These are phyloP conservation scores for Aspergillus sergii DNA, from an alignment of 2,329 filamentous ascomycete genomes.

Conservation along the genomic window DNA sequence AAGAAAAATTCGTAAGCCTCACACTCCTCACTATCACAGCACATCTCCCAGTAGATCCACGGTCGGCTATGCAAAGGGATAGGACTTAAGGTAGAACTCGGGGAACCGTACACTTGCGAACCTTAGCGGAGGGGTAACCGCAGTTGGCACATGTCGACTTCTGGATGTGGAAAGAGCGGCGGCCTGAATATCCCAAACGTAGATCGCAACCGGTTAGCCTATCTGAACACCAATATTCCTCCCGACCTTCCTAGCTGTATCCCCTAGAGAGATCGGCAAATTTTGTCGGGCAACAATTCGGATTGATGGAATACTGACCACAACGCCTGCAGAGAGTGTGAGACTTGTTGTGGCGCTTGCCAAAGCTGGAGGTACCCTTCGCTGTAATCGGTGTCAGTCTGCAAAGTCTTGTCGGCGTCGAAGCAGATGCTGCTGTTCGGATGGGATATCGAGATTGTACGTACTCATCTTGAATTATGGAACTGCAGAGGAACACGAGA, in stretches of 20 bases:
- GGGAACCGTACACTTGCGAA: constrained; percentile 85
- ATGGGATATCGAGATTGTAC: constrained; percentile 38
- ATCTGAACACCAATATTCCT: constrained; percentile 17
- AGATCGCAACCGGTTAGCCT: constrained; percentile 37
- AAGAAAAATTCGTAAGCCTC: constrained; percentile 33
- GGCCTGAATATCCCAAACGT: constrained; percentile 60
- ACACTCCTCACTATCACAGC: constrained; percentile 12
- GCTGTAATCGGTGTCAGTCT: constrained; percentile 58
- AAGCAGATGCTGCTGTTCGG: constrained; percentile 23
- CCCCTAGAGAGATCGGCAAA: constrained; percentile 20
- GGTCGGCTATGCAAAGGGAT: constrained; percentile 18
- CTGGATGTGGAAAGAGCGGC: constrained; percentile 98
- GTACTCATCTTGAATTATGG: constrained; percentile 63
- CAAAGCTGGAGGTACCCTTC: constrained; percentile 73
- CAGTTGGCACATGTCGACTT: constrained; percentile 97
- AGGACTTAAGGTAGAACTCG: constrained; percentile 8
- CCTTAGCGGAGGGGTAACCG: constrained; percentile 97
- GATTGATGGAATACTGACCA: constrained; percentile 66
- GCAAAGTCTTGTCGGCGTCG: constrained; percentile 26
- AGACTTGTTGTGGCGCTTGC: constrained; percentile 94
- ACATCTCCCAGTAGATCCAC: constrained; percentile 10
- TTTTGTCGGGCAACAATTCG: constrained; percentile 16
- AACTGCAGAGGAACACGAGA: constrained; percentile 32
- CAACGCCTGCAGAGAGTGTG: constrained; percentile 98
- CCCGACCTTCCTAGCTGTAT: constrained; percentile 11